Base-by-base conservation (phyloP, 2,329 filamentous ascomycete species). In the Colletotrichum higginsianum region DNA sequence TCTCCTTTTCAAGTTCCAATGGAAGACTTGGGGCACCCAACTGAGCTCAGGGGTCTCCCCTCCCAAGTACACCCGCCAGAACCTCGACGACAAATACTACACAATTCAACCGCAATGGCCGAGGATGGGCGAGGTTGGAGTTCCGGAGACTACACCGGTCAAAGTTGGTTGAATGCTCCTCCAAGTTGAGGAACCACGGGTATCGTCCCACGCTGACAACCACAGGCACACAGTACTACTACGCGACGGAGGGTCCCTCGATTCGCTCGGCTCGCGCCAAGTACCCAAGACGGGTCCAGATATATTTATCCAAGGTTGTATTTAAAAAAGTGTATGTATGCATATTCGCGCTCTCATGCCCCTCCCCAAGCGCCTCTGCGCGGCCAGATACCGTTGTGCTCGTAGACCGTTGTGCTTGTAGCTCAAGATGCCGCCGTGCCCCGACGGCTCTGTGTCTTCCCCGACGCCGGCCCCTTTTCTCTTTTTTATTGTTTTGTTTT, bases 351-450 rank as follows among this genome's bases (percentile, higher is more conserved):
- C 30, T 63, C 26, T 26, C 1, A 4, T 35, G 23, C 58, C 53
- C 65, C 60, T 46, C 68, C 57, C 30, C 46, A 61, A 71, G 69
- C 69, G 69, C 65, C 69, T 68, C 69, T 53, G 69, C 53, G 53
- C 63, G 69, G 69, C 69, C 65, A 64, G 65, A 64, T 68, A 55
- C 69, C 65, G 69, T 71, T 42, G 58, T 67, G 52, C 65, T 71
- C 68, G 68, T 63, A 30, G 30, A 55, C 69, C 65, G 69, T 64
- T 26, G 58, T 67, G 52, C 65, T 71, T 58, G 68, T 63, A 63
- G 68, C 65, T 68, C 58, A 49, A 42, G 30, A 63, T 60, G 38
- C 53, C 53, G 60, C 46, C n/a, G 30, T 49, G 23, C 52, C 15
- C 15, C 38, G 18, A 61, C 66, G 44, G 38, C 52, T 64, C 23